Conservation (phyloP, 2,329 filamentous ascomycete genomes). For the Dactylonectria macrodidyma region DNA sequence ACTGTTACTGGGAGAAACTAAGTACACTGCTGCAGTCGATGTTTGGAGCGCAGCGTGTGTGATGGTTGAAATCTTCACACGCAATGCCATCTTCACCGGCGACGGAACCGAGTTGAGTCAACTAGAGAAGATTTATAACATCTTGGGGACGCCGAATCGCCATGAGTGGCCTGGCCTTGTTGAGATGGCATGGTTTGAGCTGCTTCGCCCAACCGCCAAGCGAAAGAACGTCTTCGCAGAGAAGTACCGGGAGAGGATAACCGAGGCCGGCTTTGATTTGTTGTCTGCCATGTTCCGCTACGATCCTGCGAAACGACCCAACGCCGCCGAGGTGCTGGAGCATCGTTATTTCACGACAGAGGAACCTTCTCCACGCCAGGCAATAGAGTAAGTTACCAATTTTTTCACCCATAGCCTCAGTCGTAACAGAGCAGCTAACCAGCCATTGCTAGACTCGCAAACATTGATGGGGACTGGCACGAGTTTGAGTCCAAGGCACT, state of each 20-base stretch:
- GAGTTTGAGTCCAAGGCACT: constrained; percentile 98
- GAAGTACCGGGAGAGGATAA: constrained; percentile 84
- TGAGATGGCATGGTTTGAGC: constrained; percentile 98
- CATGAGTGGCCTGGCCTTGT: constrained; percentile 89
- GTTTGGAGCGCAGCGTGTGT: constrained; percentile 99
- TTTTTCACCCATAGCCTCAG: constrained; percentile 9
- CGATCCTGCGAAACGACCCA: constrained; percentile 87
- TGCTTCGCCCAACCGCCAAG: constrained; percentile 84
- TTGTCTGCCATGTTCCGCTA: constrained; percentile 89
- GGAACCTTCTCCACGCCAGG: constrained; percentile 82
- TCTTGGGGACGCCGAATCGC: constrained; percentile 89
- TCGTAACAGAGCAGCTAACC: constrained; percentile 49
- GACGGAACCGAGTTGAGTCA: constrained; percentile 97
- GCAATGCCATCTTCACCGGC: constrained; percentile 93
- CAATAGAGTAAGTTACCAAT: constrained; percentile 79
- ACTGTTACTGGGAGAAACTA: constrained; percentile 89
- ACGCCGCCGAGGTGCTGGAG: constrained; percentile 85
- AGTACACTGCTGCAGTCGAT: constrained; percentile 91
- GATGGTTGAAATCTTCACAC: constrained; percentile 95
- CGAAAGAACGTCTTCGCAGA: constrained; percentile 84
- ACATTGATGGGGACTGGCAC: constrained; percentile 95
- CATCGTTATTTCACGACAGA: constrained; percentile 92
- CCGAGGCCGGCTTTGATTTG: constrained; percentile 86
- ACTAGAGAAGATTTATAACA: constrained; percentile 94
- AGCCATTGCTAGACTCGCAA: constrained; percentile 71